Percentiles rank a stretch among this genome's conserved stretches.
Conservation (phyloP, 2,329 filamentous ascomycete species). For the Colletotrichum sp. region DNA sequence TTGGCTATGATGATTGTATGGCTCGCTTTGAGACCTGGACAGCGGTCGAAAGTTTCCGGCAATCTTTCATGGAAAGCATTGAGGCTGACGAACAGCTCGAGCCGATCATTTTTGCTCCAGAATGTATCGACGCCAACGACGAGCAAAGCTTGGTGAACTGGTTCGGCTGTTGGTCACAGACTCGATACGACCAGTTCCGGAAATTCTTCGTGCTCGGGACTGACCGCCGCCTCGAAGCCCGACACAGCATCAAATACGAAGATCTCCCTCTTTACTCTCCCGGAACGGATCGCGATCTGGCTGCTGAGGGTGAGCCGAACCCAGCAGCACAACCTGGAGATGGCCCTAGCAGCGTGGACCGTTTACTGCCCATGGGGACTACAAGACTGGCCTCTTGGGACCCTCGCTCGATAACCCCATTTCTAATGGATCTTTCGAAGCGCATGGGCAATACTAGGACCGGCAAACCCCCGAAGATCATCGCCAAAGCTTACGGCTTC, state of each 20-base stretch:
- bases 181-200: slow-evolving; percentile 54
- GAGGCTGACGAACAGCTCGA: slow-evolving; percentile 37
- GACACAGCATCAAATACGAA: not conserved
- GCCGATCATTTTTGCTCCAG: slow-evolving; percentile 51
- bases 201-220: slow-evolving; percentile 63
- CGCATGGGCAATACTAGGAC: not conserved
- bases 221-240: slow-evolving; percentile 12
- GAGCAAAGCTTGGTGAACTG: slow-evolving; percentile 68
- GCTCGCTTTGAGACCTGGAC: slow-evolving; percentile 12
- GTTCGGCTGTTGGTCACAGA: slow-evolving; percentile 64
- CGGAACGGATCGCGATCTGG: slow-evolving; percentile 16
- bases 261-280: slow-evolving; percentile 6
- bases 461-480: slow-evolving; percentile 29
- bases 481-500: slow-evolving; percentile 36
- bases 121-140: slow-evolving; percentile 59
- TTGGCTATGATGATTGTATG: slow-evolving; percentile 10
- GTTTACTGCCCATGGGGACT: not conserved
- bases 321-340: not conserved
- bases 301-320: not conserved
- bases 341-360: not conserved
- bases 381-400: slow-evolving; percentile 21
- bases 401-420: not conserved
- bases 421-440: not conserved
- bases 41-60: slow-evolving; percentile 13
- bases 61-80: slow-evolving; percentile 28